Evolutionary conservation across 495 filamentous ascomycete species (phyloP), one percentile per base, ranked within the genome.

Genomic region (Cladorrhinum samala): DNA sequence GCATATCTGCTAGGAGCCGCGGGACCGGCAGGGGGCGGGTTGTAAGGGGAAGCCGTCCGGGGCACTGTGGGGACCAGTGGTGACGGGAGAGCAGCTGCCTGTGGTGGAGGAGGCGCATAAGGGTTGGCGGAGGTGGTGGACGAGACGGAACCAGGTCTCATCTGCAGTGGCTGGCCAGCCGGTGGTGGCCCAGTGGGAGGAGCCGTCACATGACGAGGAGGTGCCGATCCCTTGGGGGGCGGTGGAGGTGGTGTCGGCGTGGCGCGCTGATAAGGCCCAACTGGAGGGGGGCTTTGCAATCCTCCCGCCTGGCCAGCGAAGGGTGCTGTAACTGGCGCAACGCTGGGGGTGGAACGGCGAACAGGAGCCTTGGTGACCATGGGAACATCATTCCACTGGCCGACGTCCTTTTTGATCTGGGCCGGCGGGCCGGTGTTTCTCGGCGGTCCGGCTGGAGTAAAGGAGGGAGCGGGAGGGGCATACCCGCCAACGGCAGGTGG

Each of bases 321-420:
- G 13, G 87, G 83, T 24, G 84, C 77, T 42, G 72, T 79, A 46
- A 88, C 78, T 13, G 84, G 67, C 20, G 71, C 71, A 44, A 79
- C 67, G 37, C 78, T 81, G 24, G 91, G 90, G 9, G 91, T 95
- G 36, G 74, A 77, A 60, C 84, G 78, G 50, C 90, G 80, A 9
- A 78, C 73, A 21, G 85, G 81, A 38, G 85, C 74, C 65, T 91
- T 94, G 24, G 82, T 78, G 23, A 96, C 88, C 58, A 95, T 83
- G 0, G 93, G 93, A 51, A 92, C 83, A 69, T 99, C 93, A 59
- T 99, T 99, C 93, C 93, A 99, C 49, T 85, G 85, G 30, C 82
- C 80, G 39, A 82, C 80, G 53, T 86, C 83, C 53, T 80, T 82
- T 53, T 79, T 80, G 54, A 79, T 78, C 53, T 82, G 86, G 16